Base-by-base conservation (phyloP, 805 yeast genomes). In the Saturnispora sekii region DNA sequence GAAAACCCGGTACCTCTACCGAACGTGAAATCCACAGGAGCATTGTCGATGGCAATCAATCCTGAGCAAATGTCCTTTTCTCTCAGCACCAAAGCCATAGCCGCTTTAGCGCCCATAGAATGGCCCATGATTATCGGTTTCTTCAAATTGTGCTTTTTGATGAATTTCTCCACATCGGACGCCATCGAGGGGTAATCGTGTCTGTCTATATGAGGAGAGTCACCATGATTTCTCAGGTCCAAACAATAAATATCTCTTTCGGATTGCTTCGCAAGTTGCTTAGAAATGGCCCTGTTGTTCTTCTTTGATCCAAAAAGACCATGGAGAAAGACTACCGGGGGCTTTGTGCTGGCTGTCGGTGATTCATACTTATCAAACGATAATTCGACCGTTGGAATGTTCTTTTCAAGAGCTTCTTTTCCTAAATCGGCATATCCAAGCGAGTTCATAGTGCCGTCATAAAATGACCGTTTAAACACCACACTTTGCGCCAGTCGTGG, bases 31-130 rank as follows among this genome's bases (percentile, higher is more conserved):
- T 79, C 78, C 1, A 87, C 76, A 0, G 98, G 97, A 0, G 96
- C 86, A 59, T 89, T 90, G 56, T 90, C 98, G 6, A 93, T 95
- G 5, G 87, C 67, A 4, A 89, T 74, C 39, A 88, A 55, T 64
- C 79, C 69, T 11, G 74, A 68, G 5, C 80, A 78, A 10, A 79
- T 53, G 1, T 75, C 73, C 0, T 89, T 90, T 17, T 74, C 68
- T 41, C 87, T 68, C 47, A 93, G 65, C 0, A 86, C 81, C 5
- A 84, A 68, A 0, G 93, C 88, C 97, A 90, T 89, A 5, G 82
- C 96, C 0, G 90, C 74, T 57, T 90, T 89, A 4, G 95, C 98
- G 6, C 98, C 98, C 93, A 85, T 82, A 0, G 90, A 82, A 59
- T 84, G 93, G 0, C 94, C 94, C 14, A 84, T 65, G 15, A 84